Conservation (phyloP, 139 green algal species). For the Edaphochlamys debaryana region DNA sequence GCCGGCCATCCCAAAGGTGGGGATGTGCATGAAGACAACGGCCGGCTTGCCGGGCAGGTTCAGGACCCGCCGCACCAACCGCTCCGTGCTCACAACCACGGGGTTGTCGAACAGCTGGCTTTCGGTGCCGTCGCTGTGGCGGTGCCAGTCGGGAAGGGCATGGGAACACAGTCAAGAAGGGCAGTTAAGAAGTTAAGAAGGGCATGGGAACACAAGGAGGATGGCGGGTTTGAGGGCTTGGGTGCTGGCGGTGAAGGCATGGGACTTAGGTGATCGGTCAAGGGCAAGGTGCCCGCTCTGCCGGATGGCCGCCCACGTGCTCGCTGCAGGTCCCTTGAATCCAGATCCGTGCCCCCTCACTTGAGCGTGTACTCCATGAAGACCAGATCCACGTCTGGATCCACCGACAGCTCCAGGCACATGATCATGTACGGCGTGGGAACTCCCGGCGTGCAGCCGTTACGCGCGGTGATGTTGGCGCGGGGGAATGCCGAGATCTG, state of each 20-base stretch:
- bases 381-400: slow-evolving; percentile 34
- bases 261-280: no score
- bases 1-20: not conserved
- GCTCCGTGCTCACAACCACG: slow-evolving; percentile 9
- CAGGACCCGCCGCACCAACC: slow-evolving; percentile 7
- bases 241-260: no score
- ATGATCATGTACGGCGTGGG: slow-evolving; percentile 42
- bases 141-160: no score
- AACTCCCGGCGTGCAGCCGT: slow-evolving; percentile 33
- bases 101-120: not conserved
- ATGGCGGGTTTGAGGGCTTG: no score
- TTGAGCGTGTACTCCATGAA: slow-evolving; percentile 42
- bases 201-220: no score
- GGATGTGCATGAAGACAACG: slow-evolving; percentile 2
- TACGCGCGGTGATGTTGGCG: slow-evolving; percentile 37
- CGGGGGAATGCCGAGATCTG: slow-evolving; percentile 27
- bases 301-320: no score
- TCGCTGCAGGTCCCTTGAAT: no score
- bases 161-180: no score
- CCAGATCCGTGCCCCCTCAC: not conserved
- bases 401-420: slow-evolving; percentile 40
- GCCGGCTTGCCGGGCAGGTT: slow-evolving; percentile 15
- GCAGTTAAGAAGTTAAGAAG: no score
- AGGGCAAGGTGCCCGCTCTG: no score
- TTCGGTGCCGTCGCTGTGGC: not conserved